Base-by-base conservation (phyloP, 2,329 filamentous ascomycete species). In the Penicillium sclerotigenum region DNA sequence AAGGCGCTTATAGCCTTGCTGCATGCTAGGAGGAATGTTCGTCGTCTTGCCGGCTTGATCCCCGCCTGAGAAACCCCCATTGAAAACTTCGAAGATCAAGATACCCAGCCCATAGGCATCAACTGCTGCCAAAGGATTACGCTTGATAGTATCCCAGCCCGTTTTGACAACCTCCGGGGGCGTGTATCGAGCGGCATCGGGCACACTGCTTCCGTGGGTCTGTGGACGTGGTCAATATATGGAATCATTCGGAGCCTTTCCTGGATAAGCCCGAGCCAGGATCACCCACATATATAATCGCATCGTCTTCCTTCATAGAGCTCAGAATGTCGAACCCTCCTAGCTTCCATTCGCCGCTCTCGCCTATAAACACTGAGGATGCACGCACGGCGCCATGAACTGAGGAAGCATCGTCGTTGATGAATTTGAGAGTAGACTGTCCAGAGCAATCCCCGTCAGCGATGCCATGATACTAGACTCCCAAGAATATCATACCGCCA, bases 281-380 rank as follows among this genome's bases (percentile, higher is more conserved):
- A 13, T 20, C 28, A 71, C 77, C 60, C 59, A 90, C 87, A 70
- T 95, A 97, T 68, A 99, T 92, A 46, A 96, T 81, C 10, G 92
- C 91, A 65, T 97, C 91, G 59, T 97, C 92, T 55, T 97, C 94
- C 68, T 97, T 97, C 77, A 97, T 87, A 36, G 89, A 97, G 75
- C 92, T 97, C 57, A 97, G 75, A 5, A 96, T 83, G 64, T 99
- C 94, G 65, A 99, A 96, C 0, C 94, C 94, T 20, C 89, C 92
- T 2, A 99, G 79, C 70, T 95, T 97, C 94, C 94, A 99, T 76
- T 99, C 94, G 56, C 94, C 94, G 69, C 94, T 97, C 71, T 97
- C 93, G 58, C 91, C 91, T 4, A 90, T 94, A 74, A 92, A 99
- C 61, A 99, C 82, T 0, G 93, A 96, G 0, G 89, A 89, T 20